Evolutionary conservation across 352 stramenopile species (phyloP).

Genomic region (Phytophthora sp.): DNA sequence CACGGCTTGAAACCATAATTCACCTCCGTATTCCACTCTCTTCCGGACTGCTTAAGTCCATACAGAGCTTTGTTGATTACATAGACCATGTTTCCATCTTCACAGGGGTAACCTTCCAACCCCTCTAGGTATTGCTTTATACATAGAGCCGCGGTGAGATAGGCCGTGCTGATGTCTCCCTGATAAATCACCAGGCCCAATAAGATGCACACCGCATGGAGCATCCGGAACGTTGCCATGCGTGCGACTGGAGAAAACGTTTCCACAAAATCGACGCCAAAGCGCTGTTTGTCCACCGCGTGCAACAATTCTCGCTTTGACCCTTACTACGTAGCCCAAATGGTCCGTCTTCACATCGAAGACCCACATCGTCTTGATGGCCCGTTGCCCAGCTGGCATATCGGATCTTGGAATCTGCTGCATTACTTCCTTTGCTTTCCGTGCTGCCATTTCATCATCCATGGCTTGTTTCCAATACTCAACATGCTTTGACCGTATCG

Average conservation of each 20-base stretch:
- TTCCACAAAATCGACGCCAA: neutral
- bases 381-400: neutral
- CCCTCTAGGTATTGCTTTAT: neutral
- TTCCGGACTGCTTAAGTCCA: neutral
- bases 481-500: neutral
- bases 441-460: neutral
- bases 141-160: neutral
- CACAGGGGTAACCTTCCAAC: neutral
- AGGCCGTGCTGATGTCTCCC: conserved; percentile 1
- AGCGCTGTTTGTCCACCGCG: neutral
- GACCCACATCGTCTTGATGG: neutral
- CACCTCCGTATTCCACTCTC: conserved; percentile 4
- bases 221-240: conserved; percentile 17
- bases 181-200: neutral
- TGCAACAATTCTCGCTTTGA: neutral
- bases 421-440: neutral
- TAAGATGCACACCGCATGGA: neutral
- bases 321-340: neutral
- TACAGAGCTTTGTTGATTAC: conserved; percentile 3
- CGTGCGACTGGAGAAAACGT: conserved; percentile 4
- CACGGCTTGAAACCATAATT: neutral
- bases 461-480: neutral
- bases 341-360: neutral
- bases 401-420: neutral
- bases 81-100: neutral